Percentiles rank a stretch among this genome's conserved stretches.
Conservation (phyloP, 2,329 filamentous ascomycete species). For the Colletotrichum lentis region DNA sequence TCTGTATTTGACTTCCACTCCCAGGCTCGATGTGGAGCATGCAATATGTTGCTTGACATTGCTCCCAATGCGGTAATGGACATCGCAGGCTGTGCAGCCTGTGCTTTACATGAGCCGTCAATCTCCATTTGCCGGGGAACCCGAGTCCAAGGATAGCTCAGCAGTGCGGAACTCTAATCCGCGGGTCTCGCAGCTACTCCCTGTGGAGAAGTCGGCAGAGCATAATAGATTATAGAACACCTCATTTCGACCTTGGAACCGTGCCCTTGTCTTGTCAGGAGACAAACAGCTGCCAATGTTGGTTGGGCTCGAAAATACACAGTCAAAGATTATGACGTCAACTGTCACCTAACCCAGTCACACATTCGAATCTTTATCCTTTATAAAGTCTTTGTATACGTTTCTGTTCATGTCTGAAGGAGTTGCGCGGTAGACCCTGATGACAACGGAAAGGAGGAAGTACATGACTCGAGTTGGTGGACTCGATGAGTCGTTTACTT, state of each 20-base stretch:
- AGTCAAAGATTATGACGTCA: neutral
- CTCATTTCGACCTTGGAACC: neutral
- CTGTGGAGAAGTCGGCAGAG: slow-evolving; percentile 15
- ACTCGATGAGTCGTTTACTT: neutral
- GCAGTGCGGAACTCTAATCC: neutral
- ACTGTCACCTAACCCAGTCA: neutral
- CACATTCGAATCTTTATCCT: neutral
- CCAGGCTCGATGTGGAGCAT: neutral
- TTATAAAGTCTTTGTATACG: neutral
- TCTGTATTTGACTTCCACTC: neutral
- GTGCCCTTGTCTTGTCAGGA: neutral
- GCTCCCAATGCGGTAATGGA: neutral
- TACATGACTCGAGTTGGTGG: neutral
- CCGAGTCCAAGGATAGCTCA: slow-evolving; percentile 25
- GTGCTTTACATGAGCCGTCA: no score
- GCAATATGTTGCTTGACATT: neutral
- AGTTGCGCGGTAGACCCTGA: neutral
- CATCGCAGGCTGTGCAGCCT: neutral
- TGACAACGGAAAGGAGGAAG: neutral
- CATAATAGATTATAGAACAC: slow-evolving; percentile 5
- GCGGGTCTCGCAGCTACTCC: slow-evolving; percentile 1
- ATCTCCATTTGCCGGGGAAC: slow-evolving; percentile 7
- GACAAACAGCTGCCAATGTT: neutral
- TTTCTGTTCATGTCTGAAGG: neutral
- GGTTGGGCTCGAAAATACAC: neutral